These are phyloP conservation scores for Coprinellus micaceus DNA, from an alignment of 768 basidiomycete genomes.

Conservation along the genomic window DNA sequence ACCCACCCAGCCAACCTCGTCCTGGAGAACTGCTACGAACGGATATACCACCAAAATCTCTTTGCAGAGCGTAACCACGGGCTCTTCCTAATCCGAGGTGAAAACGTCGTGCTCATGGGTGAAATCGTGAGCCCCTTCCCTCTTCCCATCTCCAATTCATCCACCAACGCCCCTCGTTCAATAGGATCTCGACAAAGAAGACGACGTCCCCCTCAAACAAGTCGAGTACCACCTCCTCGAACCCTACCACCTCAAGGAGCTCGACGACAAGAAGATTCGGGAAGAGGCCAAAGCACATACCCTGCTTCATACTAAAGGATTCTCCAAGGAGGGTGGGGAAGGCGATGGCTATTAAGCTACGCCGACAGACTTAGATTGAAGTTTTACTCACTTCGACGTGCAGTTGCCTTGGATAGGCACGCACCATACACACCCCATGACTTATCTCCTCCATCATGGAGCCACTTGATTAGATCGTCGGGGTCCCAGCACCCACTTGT, in stretches of 20 bases:
- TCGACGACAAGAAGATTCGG: conserved; percentile 69
- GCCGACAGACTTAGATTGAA: too few species aligned
- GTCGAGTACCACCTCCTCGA: conserved; percentile 70
- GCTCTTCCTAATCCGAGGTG: conserved; percentile 91
- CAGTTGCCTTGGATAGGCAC: background rate
- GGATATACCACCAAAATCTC: conserved; percentile 84
- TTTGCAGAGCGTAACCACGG: conserved; percentile 89
- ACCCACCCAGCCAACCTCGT: conserved; percentile 83
- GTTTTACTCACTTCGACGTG: too few species aligned
- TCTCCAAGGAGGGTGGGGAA: conserved; percentile 93
- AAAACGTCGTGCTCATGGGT: conserved; percentile 95
- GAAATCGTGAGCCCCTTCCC: conserved; percentile 73
- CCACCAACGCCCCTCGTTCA: background rate
- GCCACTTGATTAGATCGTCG: background rate
- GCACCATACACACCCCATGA: background rate
- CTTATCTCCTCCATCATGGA: background rate
- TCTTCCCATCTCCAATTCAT: conserved; percentile 3
- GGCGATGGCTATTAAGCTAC: conserved; percentile 82
- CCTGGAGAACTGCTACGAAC: conserved; percentile 91
- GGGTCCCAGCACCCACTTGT: too few species aligned
- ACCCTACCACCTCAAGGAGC: conserved; percentile 68
- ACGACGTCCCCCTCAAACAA: conserved; percentile 75
- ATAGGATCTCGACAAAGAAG: conserved; percentile 91
- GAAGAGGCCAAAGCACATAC: conserved; percentile 83
- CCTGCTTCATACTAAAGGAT: conserved; percentile 80